These are phyloP conservation scores for Bruguiera sexangula DNA, from an alignment of 345 rosid genomes.

Conservation along the genomic window DNA sequence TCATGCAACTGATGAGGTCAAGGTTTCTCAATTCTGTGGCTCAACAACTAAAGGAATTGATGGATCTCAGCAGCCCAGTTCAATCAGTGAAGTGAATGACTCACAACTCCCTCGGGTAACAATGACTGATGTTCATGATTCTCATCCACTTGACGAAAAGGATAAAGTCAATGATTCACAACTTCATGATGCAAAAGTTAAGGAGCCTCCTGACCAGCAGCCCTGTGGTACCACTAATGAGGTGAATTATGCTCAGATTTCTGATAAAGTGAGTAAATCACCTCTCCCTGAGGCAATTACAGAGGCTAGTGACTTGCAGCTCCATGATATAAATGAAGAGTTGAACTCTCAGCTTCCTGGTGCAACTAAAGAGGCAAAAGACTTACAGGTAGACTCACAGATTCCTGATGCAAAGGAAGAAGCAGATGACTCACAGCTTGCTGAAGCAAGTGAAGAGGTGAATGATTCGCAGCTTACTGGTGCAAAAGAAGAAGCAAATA, in stretches of 20 bases:
- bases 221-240: background rate
- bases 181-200: background rate
- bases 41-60: background rate
- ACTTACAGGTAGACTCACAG: background rate
- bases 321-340: background rate
- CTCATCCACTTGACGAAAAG: background rate
- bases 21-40: background rate
- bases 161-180: background rate
- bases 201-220: background rate
- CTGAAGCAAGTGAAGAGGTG: constrained; percentile 6
- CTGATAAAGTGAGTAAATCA: background rate
- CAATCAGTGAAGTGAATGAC: constrained; percentile 6
- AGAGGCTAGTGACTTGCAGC: background rate
- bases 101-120: background rate
- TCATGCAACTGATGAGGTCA: constrained; percentile 6
- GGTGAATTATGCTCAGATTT: constrained; percentile 5
- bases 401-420: constrained; percentile 1
- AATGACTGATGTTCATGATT: background rate
- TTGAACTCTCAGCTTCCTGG: background rate
- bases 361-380: constrained; percentile 1
- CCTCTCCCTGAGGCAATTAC: background rate
- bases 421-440: constrained; percentile 1
- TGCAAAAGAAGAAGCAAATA: constrained; percentile 5
- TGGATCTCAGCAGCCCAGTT: constrained; percentile 9
- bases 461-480: background rate